Conservation (phyloP, 306 rosid genomes). For the Notholithocarpus densiflorus region DNA sequence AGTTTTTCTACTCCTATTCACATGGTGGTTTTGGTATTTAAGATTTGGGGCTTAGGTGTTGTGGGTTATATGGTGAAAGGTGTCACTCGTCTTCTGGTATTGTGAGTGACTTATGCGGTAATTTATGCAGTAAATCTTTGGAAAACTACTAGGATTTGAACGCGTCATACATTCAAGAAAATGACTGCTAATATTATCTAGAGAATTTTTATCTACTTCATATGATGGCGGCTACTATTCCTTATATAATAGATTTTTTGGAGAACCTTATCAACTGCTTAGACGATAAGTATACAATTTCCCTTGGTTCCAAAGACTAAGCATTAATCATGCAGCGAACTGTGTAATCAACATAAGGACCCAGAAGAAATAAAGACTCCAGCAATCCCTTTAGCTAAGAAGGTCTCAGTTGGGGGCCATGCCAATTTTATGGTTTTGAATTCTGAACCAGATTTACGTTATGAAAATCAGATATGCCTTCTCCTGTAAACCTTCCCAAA, state of each 20-base stretch:
- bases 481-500: background rate
- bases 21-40: background rate
- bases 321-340: background rate
- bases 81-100: background rate
- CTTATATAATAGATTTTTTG: background rate
- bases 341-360: background rate
- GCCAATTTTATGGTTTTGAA: background rate
- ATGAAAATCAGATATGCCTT: background rate
- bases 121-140: background rate
- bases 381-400: background rate
- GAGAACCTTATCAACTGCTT: too few relatives aligned
- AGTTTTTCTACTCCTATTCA: background rate
- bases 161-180: background rate
- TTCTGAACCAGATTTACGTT: too few relatives aligned
- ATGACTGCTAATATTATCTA: background rate
- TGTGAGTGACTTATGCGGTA: background rate
- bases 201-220: background rate
- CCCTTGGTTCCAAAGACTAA: background rate
- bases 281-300: too few relatives aligned
- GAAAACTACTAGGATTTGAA: background rate
- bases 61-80: background rate
- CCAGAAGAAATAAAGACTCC: background rate
- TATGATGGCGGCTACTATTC: background rate
- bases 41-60: background rate
- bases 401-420: background rate